Base-by-base conservation (phyloP, 352 stramenopile species). In the Phytophthora niederhauseri region DNA sequence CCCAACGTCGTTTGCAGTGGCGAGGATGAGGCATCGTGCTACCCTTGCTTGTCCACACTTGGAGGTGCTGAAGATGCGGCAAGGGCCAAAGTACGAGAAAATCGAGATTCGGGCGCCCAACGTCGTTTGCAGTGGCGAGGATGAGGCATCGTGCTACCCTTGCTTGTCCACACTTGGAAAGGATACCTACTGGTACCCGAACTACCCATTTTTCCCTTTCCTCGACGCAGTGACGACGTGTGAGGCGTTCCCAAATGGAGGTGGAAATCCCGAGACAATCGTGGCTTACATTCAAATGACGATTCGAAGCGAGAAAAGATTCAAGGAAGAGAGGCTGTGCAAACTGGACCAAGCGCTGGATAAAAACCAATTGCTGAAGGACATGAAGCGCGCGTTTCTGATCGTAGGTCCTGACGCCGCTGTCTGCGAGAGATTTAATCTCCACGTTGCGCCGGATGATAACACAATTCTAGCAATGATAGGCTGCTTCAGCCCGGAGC, bases 141-240 rank as follows among this genome's bases (percentile, higher is more conserved):
- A 66, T 45, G 53, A 62, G 38, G 53, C 28, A 38, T 24, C 45
- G 12, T 64, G 57, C 46, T 64, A 64, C 12, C 5, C n/a, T 24
- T 53, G 19, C n/a, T 62, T 72, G 51, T 19, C 45, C 51, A 59
- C 20, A 38, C 58, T 67, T 19, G 22, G 19, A 45, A 17, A 26
- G 11, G 26, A 64, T 6, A 68, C 66, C 20, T 73, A 73, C 38
- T 73, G 66, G 66, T 38, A 64, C 45, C 43, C 58, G 19, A 55
- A 31, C 15, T 73, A 68, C 46, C 51, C 43, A 11, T 64, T 62
- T 52, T 73, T 73, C 17, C 66, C 66, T 59, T 68, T 64, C 34
- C 60, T 73, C 20, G 59, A 64, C 41, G 66, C 66, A 46, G 66
- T 72, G 43, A 31, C 20, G 14, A 68, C 20, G 66, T 68, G 52